A percentile compares a stretch with the other conserved stretches of the same genome.
These are phyloP conservation scores for Vinca major DNA, from an alignment of 305 asterid genomes.

Conservation along the genomic window DNA sequence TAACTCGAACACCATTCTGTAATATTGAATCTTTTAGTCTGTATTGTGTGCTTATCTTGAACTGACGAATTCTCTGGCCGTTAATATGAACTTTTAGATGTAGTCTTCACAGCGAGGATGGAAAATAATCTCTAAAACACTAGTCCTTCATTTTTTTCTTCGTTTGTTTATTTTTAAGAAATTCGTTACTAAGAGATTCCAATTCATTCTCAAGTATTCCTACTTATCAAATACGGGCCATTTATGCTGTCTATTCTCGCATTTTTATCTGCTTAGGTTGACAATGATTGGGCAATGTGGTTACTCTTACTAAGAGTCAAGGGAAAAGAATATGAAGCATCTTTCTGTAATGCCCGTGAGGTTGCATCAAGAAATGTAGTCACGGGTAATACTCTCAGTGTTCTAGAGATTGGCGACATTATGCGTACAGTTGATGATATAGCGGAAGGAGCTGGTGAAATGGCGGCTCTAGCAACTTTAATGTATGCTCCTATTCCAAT, in stretches of 20 bases:
- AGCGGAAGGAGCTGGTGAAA: conserved; percentile 98
- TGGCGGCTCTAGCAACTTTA: conserved; percentile 93
- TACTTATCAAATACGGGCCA: background rate
- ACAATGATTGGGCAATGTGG: conserved; percentile 86
- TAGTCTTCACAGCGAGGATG: background rate
- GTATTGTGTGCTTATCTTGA: background rate
- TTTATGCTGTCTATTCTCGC: conserved; percentile 3
- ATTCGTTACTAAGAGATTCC: background rate
- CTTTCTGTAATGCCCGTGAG: conserved; percentile 94
- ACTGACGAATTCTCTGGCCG: background rate
- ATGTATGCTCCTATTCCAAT: conserved; percentile 85
- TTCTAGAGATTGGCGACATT: conserved; percentile 55
- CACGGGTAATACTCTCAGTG: conserved; percentile 54
- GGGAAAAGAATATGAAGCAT: conserved; percentile 92
- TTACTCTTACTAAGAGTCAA: conserved; percentile 75
- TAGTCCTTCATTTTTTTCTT: too few relatives aligned
- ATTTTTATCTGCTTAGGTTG: conserved; percentile 49
- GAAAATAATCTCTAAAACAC: background rate
- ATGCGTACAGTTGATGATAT: conserved; percentile 91
- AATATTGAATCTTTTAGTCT: background rate
- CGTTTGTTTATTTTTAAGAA: background rate
- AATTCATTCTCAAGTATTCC: background rate
- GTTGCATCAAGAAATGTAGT: conserved; percentile 58
- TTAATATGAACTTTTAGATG: background rate
- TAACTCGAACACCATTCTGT: background rate